A percentile compares a stretch with the other conserved stretches of the same genome.
phyloP scores from a whole-genome alignment of 2,329 filamentous ascomycete genomes.

The Colletotrichum abscissum region DNA sequence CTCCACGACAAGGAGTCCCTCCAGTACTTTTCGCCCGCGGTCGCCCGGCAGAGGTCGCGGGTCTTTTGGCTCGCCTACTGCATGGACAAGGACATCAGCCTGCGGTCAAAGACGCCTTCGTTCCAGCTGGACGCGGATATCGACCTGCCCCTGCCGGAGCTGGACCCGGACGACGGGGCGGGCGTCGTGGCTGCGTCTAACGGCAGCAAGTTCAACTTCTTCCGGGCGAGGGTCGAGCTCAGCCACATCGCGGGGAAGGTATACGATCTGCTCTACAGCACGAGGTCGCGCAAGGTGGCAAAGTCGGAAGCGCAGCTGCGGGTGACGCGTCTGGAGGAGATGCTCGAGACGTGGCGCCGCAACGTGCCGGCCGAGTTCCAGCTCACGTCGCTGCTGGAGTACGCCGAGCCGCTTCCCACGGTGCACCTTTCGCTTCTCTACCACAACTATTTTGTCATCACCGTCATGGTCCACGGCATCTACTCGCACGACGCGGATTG shows the following conservation, averaged over 20 bases:
- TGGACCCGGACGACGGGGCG: conserved; percentile 43
- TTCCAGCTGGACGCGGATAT: conserved; percentile 53
- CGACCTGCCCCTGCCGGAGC: conserved; percentile 50
- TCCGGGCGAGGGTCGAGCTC: conserved; percentile 52
- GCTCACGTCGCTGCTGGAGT: conserved; percentile 43
- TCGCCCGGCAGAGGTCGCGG: conserved; percentile 47
- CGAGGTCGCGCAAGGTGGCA: conserved; percentile 38
- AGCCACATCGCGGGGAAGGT: conserved; percentile 53
- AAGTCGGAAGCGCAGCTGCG: conserved; percentile 44
- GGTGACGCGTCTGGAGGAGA: conserved; percentile 41
- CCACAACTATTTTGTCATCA: conserved; percentile 48
- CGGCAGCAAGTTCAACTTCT: conserved; percentile 49
- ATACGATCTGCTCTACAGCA: conserved; percentile 51
- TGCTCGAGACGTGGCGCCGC: conserved; percentile 51
- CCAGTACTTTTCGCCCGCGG: conserved; percentile 40
- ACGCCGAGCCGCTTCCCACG: conserved; percentile 40
- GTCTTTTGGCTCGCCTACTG: conserved; percentile 56
- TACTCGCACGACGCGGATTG: conserved; percentile 52
- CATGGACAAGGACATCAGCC: conserved; percentile 54
- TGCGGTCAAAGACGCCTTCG: conserved; percentile 50
- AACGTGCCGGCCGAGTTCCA: conserved; percentile 47
- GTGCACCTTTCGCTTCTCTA: conserved; percentile 50
- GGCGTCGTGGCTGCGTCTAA: conserved; percentile 50
- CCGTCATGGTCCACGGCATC: conserved; percentile 52
- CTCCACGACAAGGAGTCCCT: conserved; percentile 46